Evolutionary conservation across 352 stramenopile genomes (phyloP), one percentile per base, ranked within the genome.

Genomic region (Pythium volutum): DNA sequence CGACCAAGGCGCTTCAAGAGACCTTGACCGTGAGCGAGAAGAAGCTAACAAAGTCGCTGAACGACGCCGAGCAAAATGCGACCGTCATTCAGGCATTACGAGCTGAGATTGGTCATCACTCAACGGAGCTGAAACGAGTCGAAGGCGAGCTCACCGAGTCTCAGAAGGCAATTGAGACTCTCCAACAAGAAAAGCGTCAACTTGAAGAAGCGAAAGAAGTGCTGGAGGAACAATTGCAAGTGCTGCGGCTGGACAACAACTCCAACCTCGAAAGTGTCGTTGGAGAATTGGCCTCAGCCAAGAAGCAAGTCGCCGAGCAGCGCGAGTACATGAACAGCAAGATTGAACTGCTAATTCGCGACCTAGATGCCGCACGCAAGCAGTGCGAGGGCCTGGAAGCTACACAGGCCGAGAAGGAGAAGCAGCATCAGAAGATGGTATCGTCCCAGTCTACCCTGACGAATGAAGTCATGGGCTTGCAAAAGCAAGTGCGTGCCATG

Each of bases 291-390:
- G 64, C 71, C 22, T 51, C 59, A 26, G 34, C 54, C 1, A 70
- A 67, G 45, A 72, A 64, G 27, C 69, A 75, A 39, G 68, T 74
- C 27, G 65, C 58, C 11, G 76, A 91, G 52, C 80, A 93, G 60
- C 77, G 78, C 38, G 73, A 75, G 42, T 91, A 90, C 55, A 80
- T 85, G 62, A 75, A 81, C 25, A 75, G 70, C 15, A 91, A 91
- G 61, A 68, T 91, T 18, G 82, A 90, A 52, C 67, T 67, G 11
- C 50, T 93, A 6, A 78, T 89, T 46, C 79, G 77, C 16, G 80
- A 89, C 12, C 68, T 84, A 7, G 80, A 91, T 20, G 45, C 53
- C 6, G 66, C 70, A 7, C 71, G 68, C 3, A 78, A 73, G n/a
- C 71, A 83, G 36, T 69, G 58, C 18, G 69, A 78, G 34, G 55